Evolutionary conservation across 2,329 filamentous ascomycete species (phyloP).

Genomic region (Monilinia laxa): DNA sequence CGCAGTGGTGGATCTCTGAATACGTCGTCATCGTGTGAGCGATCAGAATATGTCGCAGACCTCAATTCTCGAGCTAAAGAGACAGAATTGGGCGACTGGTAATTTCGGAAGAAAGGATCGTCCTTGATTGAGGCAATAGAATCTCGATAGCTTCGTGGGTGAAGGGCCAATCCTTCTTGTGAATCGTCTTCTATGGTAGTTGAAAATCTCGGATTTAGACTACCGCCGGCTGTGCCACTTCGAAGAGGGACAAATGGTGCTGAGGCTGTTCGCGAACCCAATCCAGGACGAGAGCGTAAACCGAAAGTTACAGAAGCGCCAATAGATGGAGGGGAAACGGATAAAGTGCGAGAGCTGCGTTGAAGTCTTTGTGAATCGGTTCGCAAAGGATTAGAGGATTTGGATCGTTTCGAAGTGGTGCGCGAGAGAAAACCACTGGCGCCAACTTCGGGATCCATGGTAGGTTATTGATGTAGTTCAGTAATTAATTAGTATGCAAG

Average conservation of each 20-base stretch:
- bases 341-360: constrained; percentile 17
- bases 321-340: constrained; percentile 23
- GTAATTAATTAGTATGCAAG: not conserved
- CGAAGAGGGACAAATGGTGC: constrained; percentile 21
- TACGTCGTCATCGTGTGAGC: constrained; percentile 27
- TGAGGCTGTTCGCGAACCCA: constrained; percentile 22
- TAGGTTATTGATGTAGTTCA: constrained; percentile 5
- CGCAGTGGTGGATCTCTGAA: constrained; percentile 25
- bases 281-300: constrained; percentile 18
- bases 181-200: constrained; percentile 27
- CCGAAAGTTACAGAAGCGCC: constrained; percentile 6
- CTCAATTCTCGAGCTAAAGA: constrained; percentile 40
- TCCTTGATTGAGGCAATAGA: constrained; percentile 55
- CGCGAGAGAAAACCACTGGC: constrained; percentile 22
- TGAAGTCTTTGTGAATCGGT: constrained; percentile 20
- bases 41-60: constrained; percentile 33
- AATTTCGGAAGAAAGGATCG: constrained; percentile 55
- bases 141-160: constrained; percentile 43
- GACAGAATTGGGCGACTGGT: constrained; percentile 43
- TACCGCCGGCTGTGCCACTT: not conserved
- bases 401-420: constrained; percentile 20
- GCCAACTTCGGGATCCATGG: constrained; percentile 27
- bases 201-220: constrained; percentile 8
- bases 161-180: constrained; percentile 17
- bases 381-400: constrained; percentile 21